Base-by-base conservation (phyloP, 2,329 filamentous ascomycete genomes). In the Scolecobasidium constrictum region DNA sequence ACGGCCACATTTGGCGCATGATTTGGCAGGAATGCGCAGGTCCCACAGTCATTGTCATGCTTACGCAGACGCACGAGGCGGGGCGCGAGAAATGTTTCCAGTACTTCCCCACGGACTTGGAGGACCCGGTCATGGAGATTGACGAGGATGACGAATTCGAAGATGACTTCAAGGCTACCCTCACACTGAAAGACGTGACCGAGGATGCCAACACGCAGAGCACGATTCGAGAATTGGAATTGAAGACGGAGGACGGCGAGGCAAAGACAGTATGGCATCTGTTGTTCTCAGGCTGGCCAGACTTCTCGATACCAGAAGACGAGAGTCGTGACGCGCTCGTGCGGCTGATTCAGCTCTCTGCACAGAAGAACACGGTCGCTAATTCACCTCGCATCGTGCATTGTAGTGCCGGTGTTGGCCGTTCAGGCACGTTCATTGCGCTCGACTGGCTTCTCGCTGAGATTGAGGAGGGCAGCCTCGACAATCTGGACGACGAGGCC, bases 1-100 rank as follows among this genome's bases (percentile, higher is more conserved):
- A 82, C 43, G 77, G 80, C 50, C 86, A 94, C 56, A 84, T 94
- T 50, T 98, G 90, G 85, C 85, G 92, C 56, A 98, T 98, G 92
- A 71, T 95, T 26, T 84, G 85, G 58, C 81, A 93, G 54, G 86
- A 93, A 61, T 77, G 71, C n/a, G 77, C 82, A 2, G 57, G 56
- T 20, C 60, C 64, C 1, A 86, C 78, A 1, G 86, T 96, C 44
- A 81, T 96, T 42, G 81, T 96, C 45, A 95, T 96, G 85, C 75
- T 98, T 48, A 98, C 90, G 2, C 86, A 87, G 57, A 90, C 86
- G 19, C 73, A 84, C 56, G 90, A 96, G 61, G 71, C 74, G 22
- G 73, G 76, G 45, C 68, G 75, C 53, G 78, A 93, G 60, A 94
- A 95, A 61, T 96, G 90, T 62, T 86, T 76, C 50, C 84, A 81